These are phyloP conservation scores for Alopecurus myosuroides DNA, from an alignment of 176 grass and related monocot genomes.

Conservation along the genomic window DNA sequence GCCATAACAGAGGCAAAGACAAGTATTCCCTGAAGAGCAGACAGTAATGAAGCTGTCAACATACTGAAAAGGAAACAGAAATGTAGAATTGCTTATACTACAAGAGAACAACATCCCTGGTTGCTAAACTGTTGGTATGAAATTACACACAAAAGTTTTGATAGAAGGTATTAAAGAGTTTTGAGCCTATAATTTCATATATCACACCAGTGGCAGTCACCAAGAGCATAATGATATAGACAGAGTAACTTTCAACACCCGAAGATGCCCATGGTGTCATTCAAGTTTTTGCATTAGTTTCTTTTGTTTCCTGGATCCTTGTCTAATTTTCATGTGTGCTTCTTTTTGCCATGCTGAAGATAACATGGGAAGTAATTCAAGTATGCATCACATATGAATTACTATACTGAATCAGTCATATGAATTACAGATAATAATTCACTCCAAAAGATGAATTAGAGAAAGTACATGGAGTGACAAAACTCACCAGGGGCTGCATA, in stretches of 20 bases:
- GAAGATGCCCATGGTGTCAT: neutral
- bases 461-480: neutral
- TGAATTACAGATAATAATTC: neutral
- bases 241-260: neutral
- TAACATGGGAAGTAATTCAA: neutral
- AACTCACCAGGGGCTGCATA: conserved; percentile 94
- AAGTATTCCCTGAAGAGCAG: conserved; percentile 81
- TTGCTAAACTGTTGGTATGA: neutral
- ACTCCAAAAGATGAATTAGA: neutral
- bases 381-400: neutral
- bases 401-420: neutral
- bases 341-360: neutral
- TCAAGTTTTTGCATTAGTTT: neutral
- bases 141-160: neutral
- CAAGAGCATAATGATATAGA: neutral
- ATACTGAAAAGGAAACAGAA: conserved; percentile 4
- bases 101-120: neutral
- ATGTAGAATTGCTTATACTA: neutral
- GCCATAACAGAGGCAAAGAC: conserved; percentile 99
- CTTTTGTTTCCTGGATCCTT: neutral
- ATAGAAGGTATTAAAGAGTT: neutral
- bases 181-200: neutral
- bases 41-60: neutral
- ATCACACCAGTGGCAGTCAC: neutral
- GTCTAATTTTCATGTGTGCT: neutral